Base-by-base conservation (phyloP, 345 rosid genomes). In the Hibiscus syriacus region DNA sequence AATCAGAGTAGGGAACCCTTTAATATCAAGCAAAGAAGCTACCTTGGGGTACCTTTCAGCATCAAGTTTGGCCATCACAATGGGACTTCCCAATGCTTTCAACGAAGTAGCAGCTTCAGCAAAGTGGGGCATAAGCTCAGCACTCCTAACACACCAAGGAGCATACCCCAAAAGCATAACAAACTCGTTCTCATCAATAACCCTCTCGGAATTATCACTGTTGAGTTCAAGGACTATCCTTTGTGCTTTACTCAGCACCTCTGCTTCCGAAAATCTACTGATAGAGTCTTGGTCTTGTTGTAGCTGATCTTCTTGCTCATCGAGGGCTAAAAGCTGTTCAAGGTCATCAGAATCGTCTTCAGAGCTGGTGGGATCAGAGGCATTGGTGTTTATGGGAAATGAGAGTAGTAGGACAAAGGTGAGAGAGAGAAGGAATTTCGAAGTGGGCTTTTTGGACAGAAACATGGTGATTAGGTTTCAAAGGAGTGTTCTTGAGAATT, bases 101-200 rank as follows among this genome's bases (percentile, higher is more conserved):
- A 92, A 84, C 75, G 64, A 68, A 71, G 78, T 92, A 4, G 96
- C 91, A 63, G 98, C 96, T 74, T 89, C 92, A 41, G 92, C 87
- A 32, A 86, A 92, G 45, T 79, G 79, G 32, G 98, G 98, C 96
- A 92, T 92, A 32, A 92, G 78, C 74, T 92, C 98, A 22, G 98
- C 98, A 75, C 98, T 86, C 50, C 96, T 82, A 11, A 80, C 76
- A 16, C 90, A 87, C 96, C 98, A 92, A 34, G 98, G 95, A 1
- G 96, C 92, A 57, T 90, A 92, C 9, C 98, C 98, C 45, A 92
- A 75, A 72, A 90, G 76, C 81, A 92, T 43, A 25, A 90, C 94
- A 74, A 58, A 84, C 79, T 87, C 92, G 74, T 80, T 83, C 45
- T 69, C 82, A 41, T 81, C 78, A 49, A 81, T 76, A 29, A 78